A percentile compares a stretch with the other conserved stretches of the same genome.
Conservation (phyloP, 805 yeast species). For the Cyberlindnera mycetangii region DNA sequence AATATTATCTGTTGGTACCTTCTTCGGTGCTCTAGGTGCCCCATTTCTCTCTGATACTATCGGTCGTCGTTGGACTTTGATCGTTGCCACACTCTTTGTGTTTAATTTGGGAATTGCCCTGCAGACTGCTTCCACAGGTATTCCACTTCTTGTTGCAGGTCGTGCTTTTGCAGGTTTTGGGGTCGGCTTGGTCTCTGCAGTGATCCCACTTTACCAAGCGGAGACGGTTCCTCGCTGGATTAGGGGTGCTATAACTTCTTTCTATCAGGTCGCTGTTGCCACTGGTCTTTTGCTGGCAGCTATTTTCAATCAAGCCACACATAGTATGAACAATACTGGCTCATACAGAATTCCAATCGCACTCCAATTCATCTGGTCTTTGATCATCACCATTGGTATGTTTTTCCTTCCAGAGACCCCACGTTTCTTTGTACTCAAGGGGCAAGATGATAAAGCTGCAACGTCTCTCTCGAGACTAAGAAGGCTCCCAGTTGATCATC, state of each 20-base stretch:
- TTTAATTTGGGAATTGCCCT: constrained; percentile 52
- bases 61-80: constrained; percentile 53
- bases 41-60: constrained; percentile 52
- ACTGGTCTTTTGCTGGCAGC: constrained; percentile 71
- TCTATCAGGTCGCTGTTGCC: constrained; percentile 71
- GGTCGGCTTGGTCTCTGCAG: constrained; percentile 69
- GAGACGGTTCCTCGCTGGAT: constrained; percentile 80
- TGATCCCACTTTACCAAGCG: constrained; percentile 73
- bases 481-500: constrained; percentile 43
- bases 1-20: constrained; percentile 67
- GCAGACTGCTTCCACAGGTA: constrained; percentile 43
- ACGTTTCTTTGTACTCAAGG: constrained; percentile 59
- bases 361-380: constrained; percentile 68
- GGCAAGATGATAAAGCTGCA: constrained; percentile 52
- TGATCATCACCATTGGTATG: constrained; percentile 58
- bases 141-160: constrained; percentile 55
- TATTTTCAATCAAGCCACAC: constrained; percentile 66
- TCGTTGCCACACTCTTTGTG: constrained; percentile 41
- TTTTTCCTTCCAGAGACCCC: constrained; percentile 73
- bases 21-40: constrained; percentile 59
- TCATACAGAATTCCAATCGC: constrained; percentile 75
- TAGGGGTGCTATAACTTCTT: constrained; percentile 75
- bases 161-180: constrained; percentile 69
- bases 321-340: constrained; percentile 47
- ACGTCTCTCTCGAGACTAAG: constrained; percentile 53